Conservation (phyloP, 192 early-diverging fungal genomes). For the Coemansia sp. region DNA sequence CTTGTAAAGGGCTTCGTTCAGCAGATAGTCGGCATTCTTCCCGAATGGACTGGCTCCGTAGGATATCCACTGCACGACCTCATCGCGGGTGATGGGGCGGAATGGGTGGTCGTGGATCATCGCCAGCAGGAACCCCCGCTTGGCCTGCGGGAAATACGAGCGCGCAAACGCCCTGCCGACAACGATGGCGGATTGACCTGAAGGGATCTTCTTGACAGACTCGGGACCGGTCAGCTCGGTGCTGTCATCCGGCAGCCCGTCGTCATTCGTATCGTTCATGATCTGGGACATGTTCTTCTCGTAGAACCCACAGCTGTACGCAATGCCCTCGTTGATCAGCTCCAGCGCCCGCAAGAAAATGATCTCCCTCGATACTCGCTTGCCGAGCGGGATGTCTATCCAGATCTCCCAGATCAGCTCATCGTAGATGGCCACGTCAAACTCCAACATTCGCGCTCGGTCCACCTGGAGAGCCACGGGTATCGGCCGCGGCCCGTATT, state of each 20-base stretch:
- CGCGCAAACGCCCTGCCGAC: slow-evolving; percentile 38
- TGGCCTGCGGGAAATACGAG: slow-evolving; percentile 16
- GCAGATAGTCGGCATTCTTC: slow-evolving; percentile 25
- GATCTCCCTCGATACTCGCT: slow-evolving; percentile 24
- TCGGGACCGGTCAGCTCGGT: neutral
- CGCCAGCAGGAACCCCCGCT: slow-evolving; percentile 22
- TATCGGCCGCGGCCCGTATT: slow-evolving; percentile 21
- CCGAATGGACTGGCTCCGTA: slow-evolving; percentile 30
- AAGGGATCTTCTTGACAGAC: slow-evolving; percentile 8
- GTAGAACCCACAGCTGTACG: slow-evolving; percentile 26
- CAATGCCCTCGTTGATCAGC: slow-evolving; percentile 26
- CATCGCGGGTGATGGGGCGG: slow-evolving; percentile 31
- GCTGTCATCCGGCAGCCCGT: slow-evolving; percentile 6
- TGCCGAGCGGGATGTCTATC: slow-evolving; percentile 29
- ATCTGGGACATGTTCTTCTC: slow-evolving; percentile 4
- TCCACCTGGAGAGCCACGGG: slow-evolving; percentile 36
- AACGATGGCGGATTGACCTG: slow-evolving; percentile 7
- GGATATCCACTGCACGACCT: slow-evolving; percentile 28
- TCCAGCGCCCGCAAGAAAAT: slow-evolving; percentile 35
- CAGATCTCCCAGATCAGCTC: slow-evolving; percentile 24
- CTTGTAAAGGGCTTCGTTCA: slow-evolving; percentile 33
- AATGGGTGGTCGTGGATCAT: slow-evolving; percentile 46
- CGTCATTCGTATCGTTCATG: slow-evolving; percentile 19
- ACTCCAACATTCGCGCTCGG: slow-evolving; percentile 6
- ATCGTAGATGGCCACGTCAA: slow-evolving; percentile 24